Evolutionary conservation across 495 filamentous ascomycete species (phyloP), one percentile per base, ranked within the genome.

Genomic region (Penicillium taxi): DNA sequence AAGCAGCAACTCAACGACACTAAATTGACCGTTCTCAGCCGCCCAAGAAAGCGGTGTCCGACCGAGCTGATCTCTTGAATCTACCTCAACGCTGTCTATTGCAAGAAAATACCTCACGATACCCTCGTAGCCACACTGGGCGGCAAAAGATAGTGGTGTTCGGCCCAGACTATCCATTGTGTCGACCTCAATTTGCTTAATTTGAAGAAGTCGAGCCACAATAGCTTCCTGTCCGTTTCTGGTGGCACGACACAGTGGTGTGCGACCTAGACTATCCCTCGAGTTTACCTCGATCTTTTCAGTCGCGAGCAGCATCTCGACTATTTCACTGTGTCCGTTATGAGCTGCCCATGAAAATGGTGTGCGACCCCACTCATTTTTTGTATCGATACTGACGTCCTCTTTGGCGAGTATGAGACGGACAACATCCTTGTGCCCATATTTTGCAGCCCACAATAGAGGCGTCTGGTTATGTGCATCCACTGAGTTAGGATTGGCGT

Each of bases 1-100:
- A 12, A 36, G 14, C 4, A 36, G 34, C 8, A 36, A 1, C 6
- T 36, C n/a, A 7, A 26, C 14, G 4, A 36, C 16, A 16, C 3
- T 16, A 4, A 22, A 21, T 12, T 27, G 14, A 0, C 34, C 16
- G 11, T 20, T 27, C 2, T 19, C 1, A 17, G 4, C 23, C 18
- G 34, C 34, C 16, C 5, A 18, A 13, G n/a, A 19, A 9, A 36
- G 34, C 23, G 34, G 24, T 19, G 34, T 41, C 9, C 15, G 17
- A 14, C 23, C 30, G 0, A 2, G 19, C 14, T 19, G 25, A 22
- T 41, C 23, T 13, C 14, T 32, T 8, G 28, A 9, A 3, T 41
- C 37, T 9, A 32, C 2, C 20, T 41, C 37, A 26, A 15, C 34
- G 26, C 23, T 24, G 6, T 20, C n/a, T n/a, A n/a, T n/a, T n/a